phyloP scores from a whole-genome alignment of 1,139 yeast species.

The Zygosaccharomyces pseudobailii region DNA sequence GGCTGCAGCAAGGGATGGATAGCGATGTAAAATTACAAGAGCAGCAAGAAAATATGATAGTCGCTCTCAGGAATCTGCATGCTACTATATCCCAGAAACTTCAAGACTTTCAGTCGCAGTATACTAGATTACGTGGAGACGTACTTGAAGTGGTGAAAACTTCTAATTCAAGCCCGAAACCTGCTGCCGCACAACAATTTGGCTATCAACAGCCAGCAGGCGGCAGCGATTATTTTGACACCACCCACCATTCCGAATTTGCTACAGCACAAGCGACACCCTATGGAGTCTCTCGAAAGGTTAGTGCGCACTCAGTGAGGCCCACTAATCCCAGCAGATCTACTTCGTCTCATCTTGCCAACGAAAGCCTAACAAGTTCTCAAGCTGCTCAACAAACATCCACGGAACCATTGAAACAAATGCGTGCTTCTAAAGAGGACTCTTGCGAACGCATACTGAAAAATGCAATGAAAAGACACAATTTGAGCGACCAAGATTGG shows the following conservation, averaged over 20 bases:
- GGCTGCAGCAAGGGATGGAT: slow-evolving; percentile 20
- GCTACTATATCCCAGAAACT: slow-evolving; percentile 24
- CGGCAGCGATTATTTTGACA: slow-evolving; percentile 11
- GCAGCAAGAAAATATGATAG: slow-evolving; percentile 23
- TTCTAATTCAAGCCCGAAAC: slow-evolving; percentile 11
- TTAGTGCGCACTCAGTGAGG: slow-evolving; percentile 12
- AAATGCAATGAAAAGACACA: slow-evolving; percentile 85
- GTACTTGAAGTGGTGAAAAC: slow-evolving; percentile 29
- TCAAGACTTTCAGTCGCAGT: slow-evolving; percentile 31
- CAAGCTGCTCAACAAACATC: slow-evolving; percentile 20
- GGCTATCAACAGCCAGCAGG: slow-evolving; percentile 16
- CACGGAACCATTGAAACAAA: slow-evolving; percentile 73
- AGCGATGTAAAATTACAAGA: slow-evolving; percentile 10
- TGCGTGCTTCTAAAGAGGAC: slow-evolving; percentile 86
- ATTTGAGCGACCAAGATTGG: slow-evolving; percentile 78
- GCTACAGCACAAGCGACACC: slow-evolving; percentile 5
- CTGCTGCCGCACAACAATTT: slow-evolving; percentile 7
- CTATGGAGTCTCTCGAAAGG: slow-evolving; percentile 5
- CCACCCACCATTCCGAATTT: slow-evolving; percentile 8
- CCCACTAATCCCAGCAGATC: slow-evolving; percentile 9
- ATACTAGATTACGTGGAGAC: slow-evolving; percentile 27
- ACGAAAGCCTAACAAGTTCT: slow-evolving; percentile 12
- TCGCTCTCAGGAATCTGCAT: slow-evolving; percentile 25
- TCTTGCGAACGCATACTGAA: slow-evolving; percentile 86
- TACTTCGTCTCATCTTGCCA: slow-evolving; percentile 11